Evolutionary conservation across 306 rosid species (phyloP), one percentile per base, ranked within the genome.

Genomic region (Begonia fuchsioides): DNA sequence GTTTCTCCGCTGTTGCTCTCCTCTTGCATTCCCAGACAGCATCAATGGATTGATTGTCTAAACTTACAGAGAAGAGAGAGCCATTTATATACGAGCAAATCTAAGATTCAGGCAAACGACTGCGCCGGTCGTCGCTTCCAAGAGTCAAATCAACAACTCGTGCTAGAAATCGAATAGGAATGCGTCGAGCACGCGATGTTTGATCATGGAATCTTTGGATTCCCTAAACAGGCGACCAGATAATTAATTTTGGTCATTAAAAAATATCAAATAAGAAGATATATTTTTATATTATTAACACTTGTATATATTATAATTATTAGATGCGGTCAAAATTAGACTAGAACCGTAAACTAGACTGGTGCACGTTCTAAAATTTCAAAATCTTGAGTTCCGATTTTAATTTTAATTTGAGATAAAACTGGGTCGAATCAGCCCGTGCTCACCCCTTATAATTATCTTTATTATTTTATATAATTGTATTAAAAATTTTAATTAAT

Each of bases 71-170:
- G 64, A 57, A n/a, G n/a, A n/a, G n/a, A n/a, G 59, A 58, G 48
- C 64, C 50, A 47, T 57, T 32, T 60, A 54, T 19, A 70, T 43
- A 65, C 71, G 53, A 66, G 32, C 13, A 58, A 18, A 49, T 65
- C 59, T 55, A 54, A 72, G 86, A 86, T 78, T 85, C 93, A 77
- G 64, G 67, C 52, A 72, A 62, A 13, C 43, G 85, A 69, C 74
- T 72, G 70, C 50, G 46, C 94, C 81, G 68, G 68, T 60, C 80
- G 80, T 79, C 90, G 96, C 96, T 72, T 86, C 57, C 54, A 15
- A 39, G 68, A 50, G 62, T 62, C 68, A 32, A 53, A 66, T 72
- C 59, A 60, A 48, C 9, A 53, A 74, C 64, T 59, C 66, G 47
- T 41, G 13, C 11, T 15, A 38, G 45, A 53, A 51, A 61, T 48